Evolutionary conservation across 441 rosid species (phyloP), one percentile per base, ranked within the genome.

Genomic region (Viola pubescens): DNA sequence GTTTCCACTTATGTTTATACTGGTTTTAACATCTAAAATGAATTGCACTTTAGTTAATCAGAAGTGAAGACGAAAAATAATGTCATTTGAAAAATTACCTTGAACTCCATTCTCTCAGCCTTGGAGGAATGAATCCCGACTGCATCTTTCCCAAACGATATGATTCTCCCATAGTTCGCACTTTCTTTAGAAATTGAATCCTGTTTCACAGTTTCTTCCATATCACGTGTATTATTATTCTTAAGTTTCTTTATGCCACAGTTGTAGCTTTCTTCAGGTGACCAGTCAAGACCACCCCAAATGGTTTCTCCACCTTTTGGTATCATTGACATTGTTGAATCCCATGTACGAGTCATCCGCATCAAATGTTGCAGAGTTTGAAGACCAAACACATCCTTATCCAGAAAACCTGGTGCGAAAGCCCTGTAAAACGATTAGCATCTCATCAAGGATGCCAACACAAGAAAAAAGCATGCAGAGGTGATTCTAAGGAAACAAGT

Each of bases 281-380:
- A 75, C 70, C 77, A 72, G 48, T 85, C 82, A 59, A 76, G 47
- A 75, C 65, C 55, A 0, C 88, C 87, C 91, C 87, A 83, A 2
- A 83, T 75, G 11, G 77, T 60, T 56, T 85, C 87, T 67, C 91
- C 87, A 0, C 91, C 88, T 61, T 82, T 82, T 37, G 88, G 88
- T 54, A 85, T 14, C 75, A 81, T 63, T 4, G 86, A 79, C 46
- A 78, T 60, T 16, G 64, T 38, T 1, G 91, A 81, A 64, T 82
- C 88, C 88, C 88, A 82, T n/a, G 85, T 85, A 59, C 85, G 79
- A 66, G 78, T 57, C 58, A 82, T 55, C 34, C 76, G 53, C 84
- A 82, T 59, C 40, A 76, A 61, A 61, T 81, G 86, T 48, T 79
- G 68, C 9, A 77, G 71, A 12, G 88, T 77, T 57, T 85, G 91